Evolutionary conservation across 2,329 filamentous ascomycete species (phyloP), one percentile per base, ranked within the genome.

Genomic region (Elsinoe necatrix): DNA sequence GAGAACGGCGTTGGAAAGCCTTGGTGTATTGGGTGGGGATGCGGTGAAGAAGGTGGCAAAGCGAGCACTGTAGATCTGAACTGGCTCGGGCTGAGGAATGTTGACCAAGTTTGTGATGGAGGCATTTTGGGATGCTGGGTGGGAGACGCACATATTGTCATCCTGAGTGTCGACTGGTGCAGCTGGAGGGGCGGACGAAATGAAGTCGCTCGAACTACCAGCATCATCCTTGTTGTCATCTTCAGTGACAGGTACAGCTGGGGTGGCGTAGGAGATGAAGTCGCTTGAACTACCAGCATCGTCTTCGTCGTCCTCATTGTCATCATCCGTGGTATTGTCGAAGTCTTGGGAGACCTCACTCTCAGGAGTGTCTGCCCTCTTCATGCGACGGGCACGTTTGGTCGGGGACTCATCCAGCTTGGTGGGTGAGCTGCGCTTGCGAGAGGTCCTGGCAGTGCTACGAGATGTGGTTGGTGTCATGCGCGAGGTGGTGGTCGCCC

Each of bases 301-400:
- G 31, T 52, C 3, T 9, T 39, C 20, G 20, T 12, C 34, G 31
- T 21, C n/a, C 7, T 55, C 21, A 34, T 55, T 34, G 7, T 55
- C 52, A 25, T 18, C 16, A 14, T 55, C 52, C 14, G 48, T 52
- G 8, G 29, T 25, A 9, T n/a, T 16, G 20, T 48, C 54, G 18
- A 45, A 34, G 41, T 21, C 14, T 11, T 21, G 9, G 6, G 37
- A 37, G 42, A 34, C 21, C 27, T 52, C 31, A 1, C 31, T 21
- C 48, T 52, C 48, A n/a, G 48, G 48, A 4, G 48, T 52, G 5
- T 42, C 56, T 18, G 34, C 41, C 34, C 45, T 56, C 23, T 35
- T 43, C 41, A 23, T 12, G 42, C 55, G 55, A 41, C 39, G 55
- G 29, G 18, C 35, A 31, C 43, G 39, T 14, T 57, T 52, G 20